phyloP scores from a whole-genome alignment of 2,329 filamentous ascomycete genomes.

The Spiromastix sp. region DNA sequence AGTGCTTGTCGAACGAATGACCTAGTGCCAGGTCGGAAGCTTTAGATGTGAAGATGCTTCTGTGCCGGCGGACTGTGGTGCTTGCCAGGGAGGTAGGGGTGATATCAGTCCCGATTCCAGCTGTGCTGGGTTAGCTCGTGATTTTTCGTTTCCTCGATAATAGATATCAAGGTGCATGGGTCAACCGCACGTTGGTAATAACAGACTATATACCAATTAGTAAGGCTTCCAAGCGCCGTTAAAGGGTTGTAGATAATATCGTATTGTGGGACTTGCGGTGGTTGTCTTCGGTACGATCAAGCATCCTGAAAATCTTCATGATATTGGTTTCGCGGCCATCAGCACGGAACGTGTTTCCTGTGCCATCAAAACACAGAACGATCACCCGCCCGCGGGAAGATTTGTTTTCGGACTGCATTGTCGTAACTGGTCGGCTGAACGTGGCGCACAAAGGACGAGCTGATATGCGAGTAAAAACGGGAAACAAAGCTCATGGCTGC shows the following conservation, averaged over 20 bases:
- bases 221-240: too few relatives aligned
- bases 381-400: too few relatives aligned
- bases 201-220: background rate
- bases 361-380: too few relatives aligned
- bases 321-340: background rate
- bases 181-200: background rate
- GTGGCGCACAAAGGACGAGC: too few relatives aligned
- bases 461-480: too few relatives aligned
- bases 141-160: too few relatives aligned
- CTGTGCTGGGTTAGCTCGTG: background rate
- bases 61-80: background rate
- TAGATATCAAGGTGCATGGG: too few relatives aligned
- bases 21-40: background rate
- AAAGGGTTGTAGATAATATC: too few relatives aligned
- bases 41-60: background rate
- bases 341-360: background rate
- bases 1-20: constrained; percentile 37
- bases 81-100: too few relatives aligned
- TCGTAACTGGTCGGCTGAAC: too few relatives aligned
- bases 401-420: too few relatives aligned
- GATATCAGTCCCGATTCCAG: background rate
- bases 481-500: too few relatives aligned
- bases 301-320: background rate
- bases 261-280: background rate
- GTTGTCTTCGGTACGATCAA: background rate